These are phyloP conservation scores for Talaromyces sp. DNA, from an alignment of 2,329 filamentous ascomycete genomes.

Conservation along the genomic window DNA sequence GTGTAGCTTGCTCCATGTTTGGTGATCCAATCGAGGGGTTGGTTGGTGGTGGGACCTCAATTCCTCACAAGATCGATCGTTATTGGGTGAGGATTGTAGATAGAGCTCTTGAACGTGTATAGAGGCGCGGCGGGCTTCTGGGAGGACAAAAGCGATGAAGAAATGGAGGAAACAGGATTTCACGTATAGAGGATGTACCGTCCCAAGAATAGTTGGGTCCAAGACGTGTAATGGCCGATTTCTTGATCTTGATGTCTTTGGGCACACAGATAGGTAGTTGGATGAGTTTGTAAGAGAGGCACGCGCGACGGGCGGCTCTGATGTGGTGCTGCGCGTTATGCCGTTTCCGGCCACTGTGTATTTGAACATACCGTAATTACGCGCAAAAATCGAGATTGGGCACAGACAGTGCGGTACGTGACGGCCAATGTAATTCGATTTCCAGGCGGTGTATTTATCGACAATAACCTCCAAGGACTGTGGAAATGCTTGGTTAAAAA, in stretches of 20 bases:
- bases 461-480: too few relatives aligned
- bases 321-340: slow-evolving; percentile 14
- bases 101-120: slow-evolving; percentile 1
- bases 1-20: slow-evolving; percentile 56
- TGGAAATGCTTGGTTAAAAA: not conserved
- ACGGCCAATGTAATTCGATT: not conserved
- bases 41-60: slow-evolving; percentile 12
- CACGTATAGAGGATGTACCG: not conserved
- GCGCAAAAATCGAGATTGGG: not conserved
- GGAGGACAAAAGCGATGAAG: not conserved
- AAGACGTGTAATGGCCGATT: not conserved
- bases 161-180: not conserved
- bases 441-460: not conserved
- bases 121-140: not conserved
- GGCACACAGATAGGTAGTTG: slow-evolving; percentile 5
- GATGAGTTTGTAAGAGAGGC: slow-evolving; percentile 1
- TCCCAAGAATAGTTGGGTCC: not conserved
- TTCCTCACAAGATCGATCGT: slow-evolving; percentile 8
- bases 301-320: slow-evolving; percentile 14
- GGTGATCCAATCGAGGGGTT: slow-evolving; percentile 15
- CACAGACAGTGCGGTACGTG: not conserved
- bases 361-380: not conserved
- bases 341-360: slow-evolving; percentile 14
- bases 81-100: slow-evolving; percentile 13
- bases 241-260: not conserved